Evolutionary conservation across 208 protist species (phyloP).

Genomic region (Leishmania amazonensis): DNA sequence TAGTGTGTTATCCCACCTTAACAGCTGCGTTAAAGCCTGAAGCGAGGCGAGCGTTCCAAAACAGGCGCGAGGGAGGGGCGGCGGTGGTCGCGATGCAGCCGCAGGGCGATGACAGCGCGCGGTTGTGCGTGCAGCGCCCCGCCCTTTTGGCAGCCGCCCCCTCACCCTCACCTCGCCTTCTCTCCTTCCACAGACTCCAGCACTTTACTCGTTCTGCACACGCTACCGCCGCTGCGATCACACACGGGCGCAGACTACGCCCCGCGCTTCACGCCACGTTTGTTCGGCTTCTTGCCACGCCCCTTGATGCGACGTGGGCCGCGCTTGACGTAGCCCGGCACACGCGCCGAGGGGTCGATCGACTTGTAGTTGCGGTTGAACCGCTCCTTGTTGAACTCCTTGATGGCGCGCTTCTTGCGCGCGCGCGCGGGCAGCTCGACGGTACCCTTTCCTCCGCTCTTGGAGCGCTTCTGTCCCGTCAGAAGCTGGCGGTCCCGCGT

Average conservation of each 20-base stretch:
- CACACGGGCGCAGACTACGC: conserved; percentile 8
- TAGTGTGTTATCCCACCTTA: neutral
- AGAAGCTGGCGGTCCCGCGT: conserved; percentile 65
- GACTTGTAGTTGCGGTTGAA: conserved; percentile 90
- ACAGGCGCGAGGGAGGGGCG: neutral
- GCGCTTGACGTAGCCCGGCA: conserved; percentile 86
- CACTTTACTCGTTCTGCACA: neutral
- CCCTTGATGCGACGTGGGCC: conserved; percentile 78
- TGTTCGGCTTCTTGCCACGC: conserved; percentile 85
- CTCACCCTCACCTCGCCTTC: no score
- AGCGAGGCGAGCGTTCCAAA: neutral
- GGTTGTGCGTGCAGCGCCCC: neutral
- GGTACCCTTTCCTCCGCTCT: conserved; percentile 24
- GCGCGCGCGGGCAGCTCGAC: conserved; percentile 62
- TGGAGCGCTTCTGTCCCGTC: conserved; percentile 45
- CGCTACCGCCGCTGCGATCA: neutral
- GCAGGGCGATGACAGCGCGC: neutral
- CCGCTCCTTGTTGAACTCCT: conserved; percentile 74
- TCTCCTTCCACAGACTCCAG: neutral
- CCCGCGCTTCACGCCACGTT: conserved; percentile 69
- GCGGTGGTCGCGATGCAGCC: neutral
- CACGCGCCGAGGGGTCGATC: conserved; percentile 68
- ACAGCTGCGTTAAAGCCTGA: neutral
- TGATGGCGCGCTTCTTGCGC: conserved; percentile 60
- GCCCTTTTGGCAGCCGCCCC: neutral